Percentiles rank a stretch among this genome's conserved stretches.
Conservation (phyloP, 2,329 filamentous ascomycete species). For the Laburnicola sp. region DNA sequence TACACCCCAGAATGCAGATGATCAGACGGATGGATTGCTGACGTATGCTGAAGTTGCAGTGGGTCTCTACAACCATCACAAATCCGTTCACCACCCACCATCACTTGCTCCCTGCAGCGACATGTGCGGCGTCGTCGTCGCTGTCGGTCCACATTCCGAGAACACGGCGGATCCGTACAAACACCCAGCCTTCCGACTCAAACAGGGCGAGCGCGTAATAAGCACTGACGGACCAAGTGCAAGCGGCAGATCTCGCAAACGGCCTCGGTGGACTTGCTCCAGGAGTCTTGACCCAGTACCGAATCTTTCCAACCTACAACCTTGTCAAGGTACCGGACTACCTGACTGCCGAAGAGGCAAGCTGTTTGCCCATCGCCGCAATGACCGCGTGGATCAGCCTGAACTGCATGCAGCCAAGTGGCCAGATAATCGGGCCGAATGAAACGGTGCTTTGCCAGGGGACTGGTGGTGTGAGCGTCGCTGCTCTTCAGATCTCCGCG, state of each 20-base stretch:
- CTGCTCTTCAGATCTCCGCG: slow-evolving; percentile 47
- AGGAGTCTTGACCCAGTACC: slow-evolving; percentile 62
- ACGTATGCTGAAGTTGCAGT: slow-evolving; percentile 57
- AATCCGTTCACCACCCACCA: slow-evolving; percentile 50
- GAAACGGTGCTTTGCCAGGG: slow-evolving; percentile 48
- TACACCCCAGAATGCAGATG: not conserved
- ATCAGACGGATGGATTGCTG: not conserved
- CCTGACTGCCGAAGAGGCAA: slow-evolving; percentile 62
- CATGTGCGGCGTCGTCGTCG: slow-evolving; percentile 66
- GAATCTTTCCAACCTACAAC: slow-evolving; percentile 60
- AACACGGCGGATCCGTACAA: slow-evolving; percentile 51
- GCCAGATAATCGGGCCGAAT: slow-evolving; percentile 51
- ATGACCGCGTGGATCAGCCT: slow-evolving; percentile 69
- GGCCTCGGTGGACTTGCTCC: slow-evolving; percentile 64
- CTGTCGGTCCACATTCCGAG: slow-evolving; percentile 49
- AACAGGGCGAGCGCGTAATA: slow-evolving; percentile 65
- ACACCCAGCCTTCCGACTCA: slow-evolving; percentile 37
- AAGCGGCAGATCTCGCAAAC: slow-evolving; percentile 57
- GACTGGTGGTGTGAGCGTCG: slow-evolving; percentile 50
- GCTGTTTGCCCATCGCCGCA: slow-evolving; percentile 62
- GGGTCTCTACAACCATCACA: slow-evolving; percentile 69
- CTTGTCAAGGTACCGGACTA: slow-evolving; percentile 62
- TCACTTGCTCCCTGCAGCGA: slow-evolving; percentile 68
- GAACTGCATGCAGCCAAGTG: slow-evolving; percentile 61
- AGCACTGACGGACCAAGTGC: slow-evolving; percentile 65